Evolutionary conservation across 1,284 basidiomycete species (phyloP).

Genomic region (Porphyrellus sp.): DNA sequence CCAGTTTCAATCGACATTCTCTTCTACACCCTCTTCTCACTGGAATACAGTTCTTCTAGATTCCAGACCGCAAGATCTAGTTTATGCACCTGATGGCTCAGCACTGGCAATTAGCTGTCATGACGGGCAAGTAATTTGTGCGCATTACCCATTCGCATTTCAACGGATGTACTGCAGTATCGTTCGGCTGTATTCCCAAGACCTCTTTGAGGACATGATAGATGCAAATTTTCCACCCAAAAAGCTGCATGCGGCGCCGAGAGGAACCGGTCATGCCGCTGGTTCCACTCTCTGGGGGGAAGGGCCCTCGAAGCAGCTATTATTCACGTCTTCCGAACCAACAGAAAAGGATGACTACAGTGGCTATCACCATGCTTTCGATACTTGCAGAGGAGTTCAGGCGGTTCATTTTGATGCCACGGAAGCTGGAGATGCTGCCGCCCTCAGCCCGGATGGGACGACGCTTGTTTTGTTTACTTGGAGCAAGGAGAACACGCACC

Average conservation of each 20-base stretch:
- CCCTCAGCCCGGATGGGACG: conserved; percentile 43
- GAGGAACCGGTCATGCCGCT: conserved; percentile 32
- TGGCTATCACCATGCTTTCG: conserved; percentile 54
- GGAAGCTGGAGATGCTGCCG: conserved; percentile 55
- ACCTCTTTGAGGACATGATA: conserved; percentile 29
- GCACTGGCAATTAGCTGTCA: conserved; percentile 33
- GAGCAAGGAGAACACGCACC: conserved; percentile 33
- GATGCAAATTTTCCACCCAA: conserved; percentile 6
- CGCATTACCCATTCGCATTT: neutral
- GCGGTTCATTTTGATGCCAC: conserved; percentile 41
- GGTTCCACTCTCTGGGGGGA: conserved; percentile 58
- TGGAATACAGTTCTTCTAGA: conserved; percentile 25
- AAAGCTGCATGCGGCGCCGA: conserved; percentile 23
- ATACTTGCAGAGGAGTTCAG: conserved; percentile 32
- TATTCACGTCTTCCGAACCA: conserved; percentile 63
- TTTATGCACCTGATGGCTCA: conserved; percentile 25
- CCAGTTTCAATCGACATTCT: neutral
- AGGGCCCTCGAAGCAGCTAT: conserved; percentile 35
- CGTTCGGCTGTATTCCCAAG: conserved; percentile 15
- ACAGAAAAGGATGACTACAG: conserved; percentile 16
- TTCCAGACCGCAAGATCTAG: conserved; percentile 31
- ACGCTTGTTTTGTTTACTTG: conserved; percentile 49
- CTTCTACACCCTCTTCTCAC: neutral
- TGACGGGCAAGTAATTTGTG: conserved; percentile 31
- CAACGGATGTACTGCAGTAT: conserved; percentile 14